These are phyloP conservation scores for Pelargonium cotyledonis DNA, from an alignment of 441 rosid species.

Conservation along the genomic window DNA sequence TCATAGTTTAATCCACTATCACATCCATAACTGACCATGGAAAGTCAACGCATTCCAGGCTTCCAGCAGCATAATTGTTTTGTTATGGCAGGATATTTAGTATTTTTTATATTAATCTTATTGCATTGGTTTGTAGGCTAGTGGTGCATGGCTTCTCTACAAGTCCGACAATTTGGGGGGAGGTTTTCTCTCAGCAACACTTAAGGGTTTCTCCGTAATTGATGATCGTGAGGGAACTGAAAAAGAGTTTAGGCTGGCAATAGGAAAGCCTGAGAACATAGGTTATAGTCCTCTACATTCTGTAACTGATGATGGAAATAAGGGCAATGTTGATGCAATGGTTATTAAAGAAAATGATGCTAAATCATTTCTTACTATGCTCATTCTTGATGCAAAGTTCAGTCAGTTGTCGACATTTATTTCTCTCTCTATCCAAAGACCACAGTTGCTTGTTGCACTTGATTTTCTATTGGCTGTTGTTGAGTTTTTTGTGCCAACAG, in stretches of 20 bases:
- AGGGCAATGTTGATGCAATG: conserved; percentile 29
- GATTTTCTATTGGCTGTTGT: conserved; percentile 91
- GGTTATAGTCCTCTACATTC: conserved; percentile 32
- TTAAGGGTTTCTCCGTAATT: conserved; percentile 70
- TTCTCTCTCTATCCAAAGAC: conserved; percentile 77
- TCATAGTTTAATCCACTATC: too few species aligned
- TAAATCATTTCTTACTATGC: conserved; percentile 75
- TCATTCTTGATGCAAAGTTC: conserved; percentile 84
- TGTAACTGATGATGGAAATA: conserved; percentile 27
- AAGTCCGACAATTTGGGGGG: conserved; percentile 62
- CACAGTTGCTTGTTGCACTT: conserved; percentile 91
- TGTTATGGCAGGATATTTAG: not conserved
- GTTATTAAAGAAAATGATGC: conserved; percentile 30
- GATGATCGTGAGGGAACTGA: conserved; percentile 92
- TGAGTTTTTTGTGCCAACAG: conserved; percentile 87
- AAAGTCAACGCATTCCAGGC: too few species aligned
- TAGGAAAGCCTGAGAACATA: conserved; percentile 59
- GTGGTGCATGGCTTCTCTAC: conserved; percentile 82
- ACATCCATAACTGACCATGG: too few species aligned
- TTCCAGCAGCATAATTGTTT: not conserved
- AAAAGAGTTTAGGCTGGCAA: conserved; percentile 76
- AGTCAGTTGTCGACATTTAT: conserved; percentile 52
- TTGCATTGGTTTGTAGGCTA: conserved; percentile 44
- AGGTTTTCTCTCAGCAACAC: conserved; percentile 80
- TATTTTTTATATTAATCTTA: not conserved